Evolutionary conservation across 495 filamentous ascomycete genomes (phyloP), one percentile per base, ranked within the genome.

Genomic region (Hyaloscypha hepaticicola): DNA sequence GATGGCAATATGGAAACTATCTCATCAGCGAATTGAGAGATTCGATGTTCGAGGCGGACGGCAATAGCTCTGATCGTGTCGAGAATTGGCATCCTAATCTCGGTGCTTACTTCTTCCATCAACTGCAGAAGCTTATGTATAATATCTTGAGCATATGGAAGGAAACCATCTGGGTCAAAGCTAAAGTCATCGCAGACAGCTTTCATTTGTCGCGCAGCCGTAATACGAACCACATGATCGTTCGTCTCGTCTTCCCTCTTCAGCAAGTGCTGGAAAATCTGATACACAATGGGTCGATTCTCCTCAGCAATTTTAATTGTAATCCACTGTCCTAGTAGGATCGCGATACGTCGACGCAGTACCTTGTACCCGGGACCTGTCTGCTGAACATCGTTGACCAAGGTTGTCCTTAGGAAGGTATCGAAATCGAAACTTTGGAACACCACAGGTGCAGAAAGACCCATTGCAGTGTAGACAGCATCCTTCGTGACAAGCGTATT

Each of bases 391-490:
- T 99, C 95, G 3, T 85, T 80, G 5, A 90, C 85, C 41, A 98
- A 77, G 1, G 88, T 92, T 1, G 82, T 80, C 33, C 84, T 82
- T 22, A 99, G 75, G 71, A 97, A 91, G 3, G 76, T 70, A 69
- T 93, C 89, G 77, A 97, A 96, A 72, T 97, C 88, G 58, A 97
- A 80, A 19, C 71, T 70, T 8, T 83, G 72, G 50, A 86, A 79
- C 26, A 97, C 74, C n/a, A 90, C 82, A 5, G 90, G 81, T 0
- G 93, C 90, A 0, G 95, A 87, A 41, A 96, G 80, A 7, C 95
- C 95, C 69, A 99, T 86, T 11, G 95, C 92, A 49, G 90, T 93
- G 69, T 99, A 99, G 3, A 97, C 84, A 0, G 95, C 93, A 71
- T 99, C 95, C 73, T 96, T 97, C 65, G 90, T 83, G 19, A 94